Evolutionary conservation across 352 stramenopile species (phyloP), one percentile per base, ranked within the genome.

Genomic region (Globisporangium polare): DNA sequence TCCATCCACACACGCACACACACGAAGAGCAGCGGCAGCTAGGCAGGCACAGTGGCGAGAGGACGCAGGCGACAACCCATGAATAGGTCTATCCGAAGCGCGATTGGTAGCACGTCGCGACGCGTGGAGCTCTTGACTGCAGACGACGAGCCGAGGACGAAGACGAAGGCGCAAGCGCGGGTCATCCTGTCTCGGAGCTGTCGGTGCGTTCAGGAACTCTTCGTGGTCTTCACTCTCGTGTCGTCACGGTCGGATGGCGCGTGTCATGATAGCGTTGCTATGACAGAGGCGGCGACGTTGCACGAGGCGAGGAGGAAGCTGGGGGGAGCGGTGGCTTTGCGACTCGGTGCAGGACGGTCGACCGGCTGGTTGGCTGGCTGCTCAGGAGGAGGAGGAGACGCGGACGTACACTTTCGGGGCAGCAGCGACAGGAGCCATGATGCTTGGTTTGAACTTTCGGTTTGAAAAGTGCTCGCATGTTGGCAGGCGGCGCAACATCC

Each of bases 381-480:
- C 12, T 33, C 35, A 54, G 4, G n/a, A 17, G 24, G 53, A 17
- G 24, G 53, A 65, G 60, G 31, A 66, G 53, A 62, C 49, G 39
- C 53, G 46, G 62, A 88, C 83, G 77, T 92, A 92, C 83, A 92
- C 79, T 88, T 92, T 92, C 37, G 80, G 78, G 65, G 77, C 71
- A 78, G 73, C 68, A 63, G 67, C 70, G 63, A 74, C 70, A 68
- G 81, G 78, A 78, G 84, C 80, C 84, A 93, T 93, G 74, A 66
- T 79, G 77, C 66, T 72, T 74, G 80, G 68, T 74, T 49, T 65
- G 68, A 89, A 90, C 79, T 89, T 91, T 80, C 81, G 78, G 84
- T 93, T 93, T 93, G 84, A 93, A 93, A 90, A 91, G 81, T 91
- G 81, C 72, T 49, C 24, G 18, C 29, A 53, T 29, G 9, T 29